Conservation (phyloP, 305 asterid genomes). For the Fraxinus nigra region DNA sequence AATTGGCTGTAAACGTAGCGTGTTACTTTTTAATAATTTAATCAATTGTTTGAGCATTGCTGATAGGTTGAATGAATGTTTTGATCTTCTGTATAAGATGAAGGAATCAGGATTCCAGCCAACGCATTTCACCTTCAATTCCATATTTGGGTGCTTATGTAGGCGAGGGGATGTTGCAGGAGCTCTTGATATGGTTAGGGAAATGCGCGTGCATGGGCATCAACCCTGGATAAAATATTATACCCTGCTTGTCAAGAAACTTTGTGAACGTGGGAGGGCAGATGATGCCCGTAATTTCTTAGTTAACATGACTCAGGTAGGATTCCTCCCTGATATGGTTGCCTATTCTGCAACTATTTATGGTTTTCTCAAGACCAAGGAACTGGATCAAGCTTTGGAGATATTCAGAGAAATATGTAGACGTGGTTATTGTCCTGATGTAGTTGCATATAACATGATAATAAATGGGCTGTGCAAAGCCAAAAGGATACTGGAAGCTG, state of each 20-base stretch:
- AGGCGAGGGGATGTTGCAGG: constrained; percentile 50
- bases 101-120: constrained; percentile 59
- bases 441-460: constrained; percentile 70
- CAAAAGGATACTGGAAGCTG: constrained; percentile 54
- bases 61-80: constrained; percentile 53
- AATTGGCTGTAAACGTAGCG: constrained; percentile 48
- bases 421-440: constrained; percentile 72
- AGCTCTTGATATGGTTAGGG: constrained; percentile 58
- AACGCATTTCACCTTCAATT: constrained; percentile 77
- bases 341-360: constrained; percentile 70
- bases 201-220: constrained; percentile 70
- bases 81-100: constrained; percentile 64
- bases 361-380: constrained; percentile 58
- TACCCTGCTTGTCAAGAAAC: constrained; percentile 60
- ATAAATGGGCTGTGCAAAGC: constrained; percentile 73
- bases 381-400: constrained; percentile 54
- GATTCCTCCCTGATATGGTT: constrained; percentile 70
- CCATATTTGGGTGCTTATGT: constrained; percentile 80
- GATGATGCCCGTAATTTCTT: constrained; percentile 68
- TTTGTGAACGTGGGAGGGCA: constrained; percentile 58
- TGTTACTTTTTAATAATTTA: constrained; percentile 65
- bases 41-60: constrained; percentile 57
- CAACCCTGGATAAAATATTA: constrained; percentile 89
- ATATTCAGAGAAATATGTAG: constrained; percentile 60
- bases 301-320: constrained; percentile 53